Base-by-base conservation (phyloP, 192 early-diverging fungal genomes). In the Fimicolochytrium jonesii region DNA sequence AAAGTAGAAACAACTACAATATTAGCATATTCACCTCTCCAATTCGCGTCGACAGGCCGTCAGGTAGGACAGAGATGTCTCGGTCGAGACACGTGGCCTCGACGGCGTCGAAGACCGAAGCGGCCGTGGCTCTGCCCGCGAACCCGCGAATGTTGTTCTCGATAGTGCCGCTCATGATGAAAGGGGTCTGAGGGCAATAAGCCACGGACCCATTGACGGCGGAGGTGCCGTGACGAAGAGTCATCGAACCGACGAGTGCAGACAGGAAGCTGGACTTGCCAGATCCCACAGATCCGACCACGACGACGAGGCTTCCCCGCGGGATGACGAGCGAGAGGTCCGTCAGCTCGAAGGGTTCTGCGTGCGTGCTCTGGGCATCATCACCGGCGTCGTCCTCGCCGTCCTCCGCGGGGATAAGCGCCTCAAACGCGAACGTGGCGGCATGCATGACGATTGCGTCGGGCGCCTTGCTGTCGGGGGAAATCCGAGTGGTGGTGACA, bases 181-280 rank as follows among this genome's bases (percentile, higher is more conserved):
- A 78, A 13, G 74, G 66, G 25, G 39, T 25, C 45, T 78, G 77
- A 5, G 50, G 30, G 43, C 67, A 72, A 48, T 70, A 77, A n/a
- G 76, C 83, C 11, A 92, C 52, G 13, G 54, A 88, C 0, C 91
- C 91, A 15, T 54, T 36, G 0, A 70, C 57, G 75, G 56, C 74
- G 1, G 90, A 78, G 0, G 60, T 65, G 4, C 91, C 91, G 13
- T 42, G 29, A 1, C 64, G 64, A 48, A 75, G 77, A 54, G 73
- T 80, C 72, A 91, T 86, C 46, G 91, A 90, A 11, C 94, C 91
- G 17, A 91, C 78, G 52, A 96, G 71, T 5, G 90, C 85, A 47
- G 84, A 80, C 0, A 96, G 68, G 20, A 96, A 68, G 5, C 89
- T 83, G 0, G 86, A 87, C 59, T 96, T 96, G 34, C 91, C 91